A percentile compares a stretch with the other conserved stretches of the same genome.
phyloP scores from a whole-genome alignment of 768 basidiomycete genomes.

The Gloeopeniophorella convolvens region DNA sequence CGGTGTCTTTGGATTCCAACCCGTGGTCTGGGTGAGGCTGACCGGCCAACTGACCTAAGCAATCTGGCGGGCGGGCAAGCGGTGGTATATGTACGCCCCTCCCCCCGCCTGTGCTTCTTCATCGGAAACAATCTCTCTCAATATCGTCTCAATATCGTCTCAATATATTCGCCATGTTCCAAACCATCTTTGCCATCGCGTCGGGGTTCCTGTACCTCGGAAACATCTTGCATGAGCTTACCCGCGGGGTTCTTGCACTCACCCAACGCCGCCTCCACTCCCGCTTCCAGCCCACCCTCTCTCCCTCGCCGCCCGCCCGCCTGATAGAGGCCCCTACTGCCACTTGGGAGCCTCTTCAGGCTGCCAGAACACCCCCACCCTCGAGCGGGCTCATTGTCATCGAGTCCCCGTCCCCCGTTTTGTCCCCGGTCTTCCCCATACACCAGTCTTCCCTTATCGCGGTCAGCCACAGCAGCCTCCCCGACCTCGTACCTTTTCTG shows the following conservation, averaged over 20 bases:
- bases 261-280: background rate
- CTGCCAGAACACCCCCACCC: background rate
- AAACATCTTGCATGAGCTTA: background rate
- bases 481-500: background rate
- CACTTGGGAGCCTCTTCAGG: background rate
- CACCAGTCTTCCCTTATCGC: constrained; percentile 3
- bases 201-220: constrained; percentile 5
- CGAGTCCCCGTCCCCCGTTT: background rate
- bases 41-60: no score
- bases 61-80: no score
- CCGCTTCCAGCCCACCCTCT: background rate
- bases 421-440: background rate
- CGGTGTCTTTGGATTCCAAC: no score
- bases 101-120: background rate
- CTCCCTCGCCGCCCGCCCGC: background rate
- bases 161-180: constrained; percentile 7
- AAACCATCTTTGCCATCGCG: background rate
- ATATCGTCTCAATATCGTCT: background rate
- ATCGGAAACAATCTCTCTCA: background rate
- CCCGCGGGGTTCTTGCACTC: constrained; percentile 4
- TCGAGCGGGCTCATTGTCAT: background rate
- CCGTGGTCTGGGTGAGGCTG: no score
- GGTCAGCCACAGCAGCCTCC: background rate
- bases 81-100: background rate
- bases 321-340: background rate